Evolutionary conservation across 225 moss, liverwort and hornwort genomes (phyloP).

Genomic region (Lunularia cruciata): DNA sequence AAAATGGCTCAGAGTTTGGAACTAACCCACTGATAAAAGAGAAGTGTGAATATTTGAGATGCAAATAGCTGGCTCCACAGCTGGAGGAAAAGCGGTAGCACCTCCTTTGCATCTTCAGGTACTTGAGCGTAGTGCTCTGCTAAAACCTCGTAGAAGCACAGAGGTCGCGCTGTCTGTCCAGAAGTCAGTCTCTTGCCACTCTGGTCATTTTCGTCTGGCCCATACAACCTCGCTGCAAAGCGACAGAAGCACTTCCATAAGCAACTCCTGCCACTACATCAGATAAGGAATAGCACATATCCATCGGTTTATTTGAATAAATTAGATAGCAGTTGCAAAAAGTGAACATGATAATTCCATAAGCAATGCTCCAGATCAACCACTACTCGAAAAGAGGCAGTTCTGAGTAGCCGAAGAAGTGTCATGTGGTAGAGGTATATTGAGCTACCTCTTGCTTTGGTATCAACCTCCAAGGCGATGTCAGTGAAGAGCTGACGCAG

Average conservation of each 20-base stretch:
- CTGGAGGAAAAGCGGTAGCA: constrained; percentile 76
- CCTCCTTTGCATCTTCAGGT: constrained; percentile 78
- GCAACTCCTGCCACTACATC: not conserved
- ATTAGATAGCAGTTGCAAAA: too few relatives aligned
- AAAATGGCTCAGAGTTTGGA: not conserved
- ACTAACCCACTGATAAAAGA: constrained; percentile 85
- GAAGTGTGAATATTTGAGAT: constrained; percentile 92
- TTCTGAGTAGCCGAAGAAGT: too few relatives aligned
- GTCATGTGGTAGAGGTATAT: not conserved
- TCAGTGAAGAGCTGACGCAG: constrained; percentile 91
- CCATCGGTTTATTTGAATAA: too few relatives aligned
- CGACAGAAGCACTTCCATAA: not conserved
- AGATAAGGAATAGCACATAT: too few relatives aligned
- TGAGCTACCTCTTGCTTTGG: constrained; percentile 71
- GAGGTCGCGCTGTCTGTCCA: constrained; percentile 40
- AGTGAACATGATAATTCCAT: too few relatives aligned
- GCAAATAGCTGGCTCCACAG: constrained; percentile 96
- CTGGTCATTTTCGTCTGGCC: constrained; percentile 7
- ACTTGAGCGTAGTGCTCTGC: constrained; percentile 87
- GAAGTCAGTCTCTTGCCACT: constrained; percentile 11
- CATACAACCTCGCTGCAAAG: constrained; percentile 64
- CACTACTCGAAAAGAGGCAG: too few relatives aligned
- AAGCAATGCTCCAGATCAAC: too few relatives aligned
- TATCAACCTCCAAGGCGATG: constrained; percentile 86
- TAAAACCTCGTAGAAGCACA: constrained; percentile 90